Percentiles rank a stretch among this genome's conserved stretches.
phyloP scores from a whole-genome alignment of 208 protist genomes.

The Entamoeba invadens region DNA sequence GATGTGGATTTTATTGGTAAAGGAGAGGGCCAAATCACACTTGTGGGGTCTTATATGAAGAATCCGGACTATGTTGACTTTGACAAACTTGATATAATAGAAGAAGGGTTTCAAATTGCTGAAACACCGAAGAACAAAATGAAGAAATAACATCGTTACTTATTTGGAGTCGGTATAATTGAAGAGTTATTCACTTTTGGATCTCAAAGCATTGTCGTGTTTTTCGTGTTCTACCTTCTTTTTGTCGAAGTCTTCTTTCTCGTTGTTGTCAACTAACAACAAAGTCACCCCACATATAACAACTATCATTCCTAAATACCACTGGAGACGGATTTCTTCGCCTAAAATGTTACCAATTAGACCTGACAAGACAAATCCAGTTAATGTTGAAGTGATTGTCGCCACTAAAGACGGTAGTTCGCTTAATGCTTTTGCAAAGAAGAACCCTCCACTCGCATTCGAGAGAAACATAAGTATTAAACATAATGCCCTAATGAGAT shows the following conservation, averaged over 20 bases:
- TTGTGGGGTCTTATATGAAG: no score
- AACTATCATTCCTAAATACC: not conserved
- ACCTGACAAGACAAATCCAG: not conserved
- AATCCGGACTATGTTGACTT: no score
- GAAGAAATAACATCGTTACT: no score
- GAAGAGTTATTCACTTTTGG: no score
- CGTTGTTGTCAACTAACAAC: not conserved
- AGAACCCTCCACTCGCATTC: not conserved
- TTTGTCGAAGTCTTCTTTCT: not conserved
- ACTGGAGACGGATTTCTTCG: not conserved
- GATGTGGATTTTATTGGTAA: no score
- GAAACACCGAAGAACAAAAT: no score
- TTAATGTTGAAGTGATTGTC: not conserved
- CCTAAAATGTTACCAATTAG: not conserved
- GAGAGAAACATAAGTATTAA: not conserved
- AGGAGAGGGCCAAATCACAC: no score
- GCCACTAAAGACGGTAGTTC: not conserved
- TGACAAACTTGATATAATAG: no score
- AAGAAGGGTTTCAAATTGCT: no score
- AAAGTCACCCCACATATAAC: not conserved
- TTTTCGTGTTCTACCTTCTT: no score
- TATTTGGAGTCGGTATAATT: no score
- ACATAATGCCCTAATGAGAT: not conserved
- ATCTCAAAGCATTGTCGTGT: no score
- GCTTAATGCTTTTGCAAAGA: not conserved